Percentiles rank a stretch among this genome's conserved stretches.
These are phyloP conservation scores for Coprinellus micaceus DNA, from an alignment of 768 basidiomycete genomes.

Conservation along the genomic window DNA sequence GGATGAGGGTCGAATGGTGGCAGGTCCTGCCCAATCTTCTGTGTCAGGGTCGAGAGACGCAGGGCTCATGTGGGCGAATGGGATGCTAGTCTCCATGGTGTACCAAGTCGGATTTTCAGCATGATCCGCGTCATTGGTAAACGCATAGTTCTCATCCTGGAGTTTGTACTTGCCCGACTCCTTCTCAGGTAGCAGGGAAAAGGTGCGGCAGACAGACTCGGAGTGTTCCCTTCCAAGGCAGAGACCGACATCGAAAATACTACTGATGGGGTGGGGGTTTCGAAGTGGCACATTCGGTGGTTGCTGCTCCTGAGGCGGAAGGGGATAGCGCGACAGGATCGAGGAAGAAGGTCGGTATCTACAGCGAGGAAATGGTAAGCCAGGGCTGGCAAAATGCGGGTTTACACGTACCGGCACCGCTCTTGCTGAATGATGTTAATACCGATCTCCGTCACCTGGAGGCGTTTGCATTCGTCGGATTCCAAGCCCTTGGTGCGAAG, in stretches of 20 bases:
- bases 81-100: conserved; percentile 53
- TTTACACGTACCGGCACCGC: conserved; percentile 52
- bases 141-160: conserved; percentile 47
- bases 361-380: conserved; percentile 3
- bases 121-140: conserved; percentile 34
- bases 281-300: conserved; percentile 62
- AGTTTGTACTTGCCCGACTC: conserved; percentile 48
- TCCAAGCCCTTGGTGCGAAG: conserved; percentile 54
- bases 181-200: conserved; percentile 47
- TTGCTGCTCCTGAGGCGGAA: conserved; percentile 55
- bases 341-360: conserved; percentile 42
- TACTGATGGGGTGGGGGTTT: conserved; percentile 51
- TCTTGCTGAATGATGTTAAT: conserved; percentile 64
- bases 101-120: conserved; percentile 47
- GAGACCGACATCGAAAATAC: conserved; percentile 48
- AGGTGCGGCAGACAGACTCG: conserved; percentile 30
- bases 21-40: conserved; percentile 37
- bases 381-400: neutral
- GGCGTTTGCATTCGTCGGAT: conserved; percentile 44
- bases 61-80: conserved; percentile 33
- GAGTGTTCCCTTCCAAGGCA: conserved; percentile 20
- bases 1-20: conserved; percentile 42
- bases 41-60: conserved; percentile 21
- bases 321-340: conserved; percentile 45
- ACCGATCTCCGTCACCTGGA: conserved; percentile 55